phyloP scores from a whole-genome alignment of 495 filamentous ascomycete species.

The Trichoderma virens region DNA sequence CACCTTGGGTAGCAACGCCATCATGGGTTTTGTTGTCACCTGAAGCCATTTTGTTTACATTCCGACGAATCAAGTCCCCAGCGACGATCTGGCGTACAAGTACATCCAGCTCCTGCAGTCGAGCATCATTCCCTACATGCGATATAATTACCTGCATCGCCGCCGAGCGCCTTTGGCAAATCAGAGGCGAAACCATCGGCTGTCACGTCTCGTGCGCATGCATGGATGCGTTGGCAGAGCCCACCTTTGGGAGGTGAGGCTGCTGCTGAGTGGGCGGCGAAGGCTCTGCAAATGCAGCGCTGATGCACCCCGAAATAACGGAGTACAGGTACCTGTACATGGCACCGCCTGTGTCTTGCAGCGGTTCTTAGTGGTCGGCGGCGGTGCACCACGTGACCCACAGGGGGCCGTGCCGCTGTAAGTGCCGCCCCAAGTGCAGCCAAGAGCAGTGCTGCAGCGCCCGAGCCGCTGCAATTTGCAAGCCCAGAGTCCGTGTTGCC shows the following conservation, averaged over 20 bases:
- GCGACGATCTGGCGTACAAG: not conserved
- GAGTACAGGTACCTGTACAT: too few species aligned
- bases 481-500: not conserved
- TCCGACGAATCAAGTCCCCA: not conserved
- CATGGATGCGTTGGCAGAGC: not conserved
- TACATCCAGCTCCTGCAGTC: too few species aligned
- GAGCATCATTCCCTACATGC: too few species aligned
- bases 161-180: too few species aligned
- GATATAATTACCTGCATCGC: not conserved
- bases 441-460: too few species aligned
- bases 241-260: too few species aligned
- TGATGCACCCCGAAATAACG: not conserved
- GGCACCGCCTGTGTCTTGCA: not conserved
- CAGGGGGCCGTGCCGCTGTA: not conserved
- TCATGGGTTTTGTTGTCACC: not conserved
- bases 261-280: too few species aligned
- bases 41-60: not conserved
- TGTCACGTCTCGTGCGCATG: slow-evolving; percentile 1
- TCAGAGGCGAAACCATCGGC: too few species aligned
- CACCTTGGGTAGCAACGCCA: too few species aligned
- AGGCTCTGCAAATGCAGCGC: too few species aligned
- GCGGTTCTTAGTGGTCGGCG: not conserved
- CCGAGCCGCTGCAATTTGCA: not conserved
- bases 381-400: slow-evolving; percentile 3
- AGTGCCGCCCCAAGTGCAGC: not conserved